Evolutionary conservation across 192 early-diverging fungal species (phyloP).

Genomic region (Podila horticola): DNA sequence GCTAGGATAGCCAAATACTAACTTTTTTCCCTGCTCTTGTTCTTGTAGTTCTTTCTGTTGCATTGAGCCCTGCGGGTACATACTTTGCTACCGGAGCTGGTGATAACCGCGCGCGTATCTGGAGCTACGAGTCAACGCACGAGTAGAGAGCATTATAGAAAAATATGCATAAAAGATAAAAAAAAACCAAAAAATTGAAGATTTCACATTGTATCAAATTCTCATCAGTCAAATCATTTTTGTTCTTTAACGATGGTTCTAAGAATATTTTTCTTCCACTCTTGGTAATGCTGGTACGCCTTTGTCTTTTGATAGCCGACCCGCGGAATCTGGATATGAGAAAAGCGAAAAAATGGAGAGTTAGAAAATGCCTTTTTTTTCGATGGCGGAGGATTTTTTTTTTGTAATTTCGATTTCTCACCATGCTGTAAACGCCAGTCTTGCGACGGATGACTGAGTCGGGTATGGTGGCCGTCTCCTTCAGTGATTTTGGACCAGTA

Average conservation of each 20-base stretch:
- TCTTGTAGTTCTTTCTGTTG: slow-evolving; percentile 87
- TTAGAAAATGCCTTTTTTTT: background rate
- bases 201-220: too few species aligned
- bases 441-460: slow-evolving; percentile 9
- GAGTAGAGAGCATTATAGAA: slow-evolving; percentile 6
- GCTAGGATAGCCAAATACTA: background rate
- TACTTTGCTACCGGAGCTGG: slow-evolving; percentile 97
- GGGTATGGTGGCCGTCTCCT: slow-evolving; percentile 8
- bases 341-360: background rate
- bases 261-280: slow-evolving; percentile 23
- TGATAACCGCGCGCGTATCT: slow-evolving; percentile 91
- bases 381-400: too few species aligned
- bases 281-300: slow-evolving; percentile 34
- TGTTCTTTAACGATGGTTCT: slow-evolving; percentile 1
- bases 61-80: slow-evolving; percentile 80
- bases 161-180: too few species aligned
- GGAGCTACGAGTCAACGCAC: slow-evolving; percentile 74
- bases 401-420: background rate
- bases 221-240: background rate
- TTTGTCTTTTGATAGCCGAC: slow-evolving; percentile 28
- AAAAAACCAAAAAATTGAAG: too few species aligned
- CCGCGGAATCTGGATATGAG: slow-evolving; percentile 28
- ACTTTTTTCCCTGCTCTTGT: background rate
- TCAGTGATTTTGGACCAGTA: slow-evolving; percentile 5
- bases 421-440: slow-evolving; percentile 47